Percentiles rank a stretch among this genome's conserved stretches.
phyloP scores from a whole-genome alignment of 768 basidiomycete species.

The Tricholoma matsutake region DNA sequence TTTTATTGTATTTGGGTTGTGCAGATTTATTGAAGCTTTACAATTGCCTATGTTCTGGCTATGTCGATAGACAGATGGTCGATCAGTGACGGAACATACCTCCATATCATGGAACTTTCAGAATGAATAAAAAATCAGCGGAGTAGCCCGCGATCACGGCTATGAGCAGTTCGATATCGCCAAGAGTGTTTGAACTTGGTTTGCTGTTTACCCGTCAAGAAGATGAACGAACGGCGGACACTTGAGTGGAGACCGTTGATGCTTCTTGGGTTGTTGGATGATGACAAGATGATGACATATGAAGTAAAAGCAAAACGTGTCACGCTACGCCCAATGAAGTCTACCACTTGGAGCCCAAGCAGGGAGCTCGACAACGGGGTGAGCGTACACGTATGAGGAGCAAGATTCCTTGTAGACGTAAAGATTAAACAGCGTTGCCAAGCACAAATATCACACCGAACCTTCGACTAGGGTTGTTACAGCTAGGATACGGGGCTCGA shows the following conservation, averaged over 20 bases:
- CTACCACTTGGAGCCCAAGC: background rate
- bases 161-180: background rate
- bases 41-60: background rate
- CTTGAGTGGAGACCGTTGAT: background rate
- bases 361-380: background rate
- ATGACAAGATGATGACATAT: too few species aligned
- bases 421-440: background rate
- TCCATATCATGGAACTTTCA: background rate
- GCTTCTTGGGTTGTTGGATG: background rate
- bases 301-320: background rate
- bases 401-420: background rate
- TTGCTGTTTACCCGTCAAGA: too few species aligned
- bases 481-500: background rate
- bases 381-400: background rate
- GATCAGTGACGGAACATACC: too few species aligned
- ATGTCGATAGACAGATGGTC: background rate
- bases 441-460: background rate
- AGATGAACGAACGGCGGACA: background rate
- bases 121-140: too few species aligned
- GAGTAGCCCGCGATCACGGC: background rate
- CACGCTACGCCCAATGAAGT: background rate
- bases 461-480: background rate
- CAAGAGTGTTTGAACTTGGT: background rate
- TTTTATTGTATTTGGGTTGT: background rate
- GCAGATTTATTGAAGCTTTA: background rate